Evolutionary conservation across 139 green algal genomes (phyloP), one percentile per base, ranked within the genome.

Genomic region (Limnomonas spitsbergensis): DNA sequence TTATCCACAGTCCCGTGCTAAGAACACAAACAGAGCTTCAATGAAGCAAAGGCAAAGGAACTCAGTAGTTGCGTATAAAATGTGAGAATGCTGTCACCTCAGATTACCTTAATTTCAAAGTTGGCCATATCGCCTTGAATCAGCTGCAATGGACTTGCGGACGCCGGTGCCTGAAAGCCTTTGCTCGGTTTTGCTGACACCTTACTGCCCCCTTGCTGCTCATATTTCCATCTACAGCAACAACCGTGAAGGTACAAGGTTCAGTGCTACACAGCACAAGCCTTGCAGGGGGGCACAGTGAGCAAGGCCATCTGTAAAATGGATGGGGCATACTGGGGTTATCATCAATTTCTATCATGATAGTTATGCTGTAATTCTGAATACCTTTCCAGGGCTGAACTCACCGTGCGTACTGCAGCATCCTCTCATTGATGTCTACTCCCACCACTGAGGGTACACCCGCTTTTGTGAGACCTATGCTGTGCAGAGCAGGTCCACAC

Each of bases 401-500:
- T 74, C 24, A 74, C 68, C 36, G 29, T 27, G 68, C 68, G 36
- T 47, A 74, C 24, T 42, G 9, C 14, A 74, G 68, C 68, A 74
- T 74, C 20, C 42, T 32, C 35, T 74, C 68, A 24, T 47, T 74
- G 35, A 74, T 24, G 36, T 74, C 68, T 29, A 74, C 3, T 32
- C 35, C 68, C 6, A 47, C 36, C 4, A 74, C 68, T 4, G 29
- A 20, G 4, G 9, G 36, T 9, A 74, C 36, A 29, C 68, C 68
- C 14, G 68, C 35, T 32, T 3, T 9, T 4, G 68, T 6, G 4
- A 74, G 68, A 9, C 68, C 68, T 9, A 47, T 14, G 34, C 35
- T 47, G 68, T 74, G 68, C 9, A 32, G 4, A 32, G 68, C 68
- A 47, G 68, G 68, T 4, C 68, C 68, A 42, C 68, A 74, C 68